A percentile compares a stretch with the other conserved stretches of the same genome.
phyloP scores from a whole-genome alignment of 164 flowering plant genomes.

The Cinnamomum chago region DNA sequence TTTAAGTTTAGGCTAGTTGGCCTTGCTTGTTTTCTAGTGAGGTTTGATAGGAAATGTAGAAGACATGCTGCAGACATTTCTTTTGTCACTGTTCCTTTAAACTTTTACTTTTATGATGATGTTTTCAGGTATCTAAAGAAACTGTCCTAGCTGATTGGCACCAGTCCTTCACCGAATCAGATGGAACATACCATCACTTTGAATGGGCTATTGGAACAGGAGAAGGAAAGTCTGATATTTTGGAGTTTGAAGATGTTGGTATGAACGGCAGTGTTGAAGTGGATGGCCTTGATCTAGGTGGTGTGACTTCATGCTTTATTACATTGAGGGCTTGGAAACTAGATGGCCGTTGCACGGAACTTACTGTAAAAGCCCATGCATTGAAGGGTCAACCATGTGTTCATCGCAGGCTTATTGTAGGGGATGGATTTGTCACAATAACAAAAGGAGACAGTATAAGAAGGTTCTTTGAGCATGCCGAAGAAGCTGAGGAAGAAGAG shows the following conservation, averaged over 20 bases:
- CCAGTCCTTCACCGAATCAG: constrained; percentile 67
- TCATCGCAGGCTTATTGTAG: constrained; percentile 89
- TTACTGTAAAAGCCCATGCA: constrained; percentile 94
- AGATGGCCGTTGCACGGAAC: constrained; percentile 87
- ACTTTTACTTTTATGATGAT: not conserved
- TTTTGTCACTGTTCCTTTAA: constrained; percentile 7
- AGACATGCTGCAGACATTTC: not conserved
- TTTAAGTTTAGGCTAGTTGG: not conserved
- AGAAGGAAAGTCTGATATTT: constrained; percentile 90
- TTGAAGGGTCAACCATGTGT: constrained; percentile 91
- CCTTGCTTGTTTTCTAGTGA: not conserved
- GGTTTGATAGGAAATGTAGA: not conserved
- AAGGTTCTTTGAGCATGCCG: constrained; percentile 97
- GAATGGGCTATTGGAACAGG: constrained; percentile 97
- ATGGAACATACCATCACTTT: constrained; percentile 82
- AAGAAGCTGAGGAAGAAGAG: constrained; percentile 99
- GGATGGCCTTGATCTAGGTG: constrained; percentile 74
- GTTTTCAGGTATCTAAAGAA: constrained; percentile 67
- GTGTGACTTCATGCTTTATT: constrained; percentile 74
- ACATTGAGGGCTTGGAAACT: constrained; percentile 86
- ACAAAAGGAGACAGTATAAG: constrained; percentile 81
- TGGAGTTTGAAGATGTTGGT: constrained; percentile 93
- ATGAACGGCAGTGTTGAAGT: constrained; percentile 67
- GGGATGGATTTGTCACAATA: constrained; percentile 88
- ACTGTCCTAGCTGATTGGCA: constrained; percentile 85